Percentiles rank a stretch among this genome's conserved stretches.
Conservation (phyloP, 805 yeast genomes). For the Danielia reshetovae region DNA sequence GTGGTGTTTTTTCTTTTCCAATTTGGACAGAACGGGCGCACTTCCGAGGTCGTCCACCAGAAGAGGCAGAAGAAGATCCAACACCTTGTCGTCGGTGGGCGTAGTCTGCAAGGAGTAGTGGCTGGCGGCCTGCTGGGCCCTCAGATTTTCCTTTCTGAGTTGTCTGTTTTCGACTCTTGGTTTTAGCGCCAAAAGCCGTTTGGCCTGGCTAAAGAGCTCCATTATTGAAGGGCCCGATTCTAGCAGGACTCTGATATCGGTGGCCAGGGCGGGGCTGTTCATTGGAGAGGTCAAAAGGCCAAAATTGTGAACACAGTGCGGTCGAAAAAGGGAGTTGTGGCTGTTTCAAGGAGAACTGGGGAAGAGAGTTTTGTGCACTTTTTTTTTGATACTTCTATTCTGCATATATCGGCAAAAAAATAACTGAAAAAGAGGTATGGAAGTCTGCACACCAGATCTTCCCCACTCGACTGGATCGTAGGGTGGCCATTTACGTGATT, state of each 20-base stretch:
- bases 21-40: slow-evolving; percentile 7
- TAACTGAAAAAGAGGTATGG: too few relatives aligned
- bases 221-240: slow-evolving; percentile 31
- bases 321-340: too few relatives aligned
- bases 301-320: too few relatives aligned
- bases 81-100: slow-evolving; percentile 17
- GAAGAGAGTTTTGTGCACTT: too few relatives aligned
- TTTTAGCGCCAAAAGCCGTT: slow-evolving; percentile 34
- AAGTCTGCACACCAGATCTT: too few relatives aligned
- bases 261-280: slow-evolving; percentile 1
- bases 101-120: background rate
- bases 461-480: too few relatives aligned
- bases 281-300: background rate
- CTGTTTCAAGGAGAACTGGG: too few relatives aligned
- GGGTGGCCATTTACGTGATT: too few relatives aligned
- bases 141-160: slow-evolving; percentile 29
- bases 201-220: slow-evolving; percentile 41
- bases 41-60: slow-evolving; percentile 32
- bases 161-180: slow-evolving; percentile 38
- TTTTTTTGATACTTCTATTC: too few relatives aligned
- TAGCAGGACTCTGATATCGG: slow-evolving; percentile 10
- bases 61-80: slow-evolving; percentile 39
- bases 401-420: too few relatives aligned
- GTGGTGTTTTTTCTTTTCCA: slow-evolving; percentile 1
- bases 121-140: slow-evolving; percentile 18